phyloP scores from a whole-genome alignment of 805 yeast genomes.

The Saccharomycopsis amapae region DNA sequence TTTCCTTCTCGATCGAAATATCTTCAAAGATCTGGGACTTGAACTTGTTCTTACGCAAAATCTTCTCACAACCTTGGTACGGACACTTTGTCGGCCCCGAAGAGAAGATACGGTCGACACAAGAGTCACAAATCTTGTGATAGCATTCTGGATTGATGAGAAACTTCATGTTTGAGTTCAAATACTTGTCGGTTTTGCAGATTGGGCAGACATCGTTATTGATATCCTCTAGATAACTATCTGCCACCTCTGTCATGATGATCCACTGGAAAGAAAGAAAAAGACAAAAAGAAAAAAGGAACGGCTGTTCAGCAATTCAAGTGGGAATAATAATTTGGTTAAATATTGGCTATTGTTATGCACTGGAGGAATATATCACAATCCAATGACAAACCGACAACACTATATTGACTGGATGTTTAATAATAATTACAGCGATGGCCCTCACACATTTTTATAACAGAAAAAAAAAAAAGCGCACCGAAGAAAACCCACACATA shows the following conservation, averaged over 20 bases:
- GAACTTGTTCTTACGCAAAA: slow-evolving; percentile 79
- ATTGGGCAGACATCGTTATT: slow-evolving; percentile 88
- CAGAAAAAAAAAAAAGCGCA: no score
- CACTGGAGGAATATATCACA: no score
- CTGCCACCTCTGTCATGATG: slow-evolving; percentile 1
- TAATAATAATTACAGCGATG: no score
- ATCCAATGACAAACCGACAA: no score
- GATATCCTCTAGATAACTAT: slow-evolving; percentile 35
- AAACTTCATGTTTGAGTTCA: slow-evolving; percentile 88
- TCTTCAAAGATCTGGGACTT: slow-evolving; percentile 93
- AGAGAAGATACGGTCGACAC: slow-evolving; percentile 92
- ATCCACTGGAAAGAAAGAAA: no score
- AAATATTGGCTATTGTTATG: no score
- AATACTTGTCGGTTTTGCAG: slow-evolving; percentile 89
- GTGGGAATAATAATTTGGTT: no score
- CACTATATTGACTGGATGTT: no score
- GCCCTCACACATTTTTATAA: no score
- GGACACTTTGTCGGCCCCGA: slow-evolving; percentile 98
- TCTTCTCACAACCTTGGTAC: slow-evolving; percentile 82
- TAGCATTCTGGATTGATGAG: slow-evolving; percentile 96
- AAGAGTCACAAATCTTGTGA: slow-evolving; percentile 93
- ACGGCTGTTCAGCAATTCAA: no score
- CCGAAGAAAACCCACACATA: no score
- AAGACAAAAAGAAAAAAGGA: no score
- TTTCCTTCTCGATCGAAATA: slow-evolving; percentile 81